A percentile compares a stretch with the other conserved stretches of the same genome.
Evolutionary conservation across 2,329 filamentous ascomycete species (phyloP).

Genomic region (Paramyrothecium roridum): DNA sequence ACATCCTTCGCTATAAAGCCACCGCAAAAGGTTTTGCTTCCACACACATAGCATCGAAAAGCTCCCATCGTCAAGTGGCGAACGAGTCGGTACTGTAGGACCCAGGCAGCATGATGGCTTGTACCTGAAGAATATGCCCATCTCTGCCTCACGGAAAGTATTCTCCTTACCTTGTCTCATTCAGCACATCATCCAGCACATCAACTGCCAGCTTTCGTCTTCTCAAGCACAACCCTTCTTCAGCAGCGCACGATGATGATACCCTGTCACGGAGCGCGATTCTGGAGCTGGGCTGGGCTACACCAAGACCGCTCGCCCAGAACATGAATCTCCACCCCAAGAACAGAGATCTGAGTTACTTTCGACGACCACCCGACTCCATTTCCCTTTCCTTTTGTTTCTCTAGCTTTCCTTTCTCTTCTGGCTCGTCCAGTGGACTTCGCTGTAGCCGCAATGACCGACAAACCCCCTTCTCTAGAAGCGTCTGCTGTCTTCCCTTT

Average conservation of each 20-base stretch:
- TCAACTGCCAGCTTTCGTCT: background rate
- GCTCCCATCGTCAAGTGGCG: too few species aligned
- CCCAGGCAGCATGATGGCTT: too few species aligned
- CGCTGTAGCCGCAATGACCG: slow-evolving; percentile 33
- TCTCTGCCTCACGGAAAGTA: background rate
- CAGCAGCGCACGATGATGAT: slow-evolving; percentile 15
- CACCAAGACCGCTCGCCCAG: slow-evolving; percentile 8
- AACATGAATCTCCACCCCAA: slow-evolving; percentile 23
- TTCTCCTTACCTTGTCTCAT: background rate
- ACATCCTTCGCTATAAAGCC: background rate
- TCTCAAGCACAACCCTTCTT: slow-evolving; percentile 3
- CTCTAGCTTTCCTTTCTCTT: background rate
- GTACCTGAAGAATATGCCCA: too few species aligned
- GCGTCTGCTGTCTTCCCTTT: slow-evolving; percentile 2
- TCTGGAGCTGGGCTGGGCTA: slow-evolving; percentile 12
- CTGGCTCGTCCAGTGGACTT: slow-evolving; percentile 4
- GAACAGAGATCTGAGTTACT: slow-evolving; percentile 51
- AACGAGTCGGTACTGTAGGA: too few species aligned
- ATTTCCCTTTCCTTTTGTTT: slow-evolving; percentile 5
- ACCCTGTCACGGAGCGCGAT: slow-evolving; percentile 18
- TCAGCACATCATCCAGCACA: background rate
- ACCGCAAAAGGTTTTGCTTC: background rate
- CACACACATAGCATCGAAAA: too few species aligned
- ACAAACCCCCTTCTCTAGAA: slow-evolving; percentile 17
- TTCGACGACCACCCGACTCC: slow-evolving; percentile 2